Evolutionary conservation across 257 asterid genomes (phyloP), one percentile per base, ranked within the genome.

Genomic region (Jacaranda mimosifolia): DNA sequence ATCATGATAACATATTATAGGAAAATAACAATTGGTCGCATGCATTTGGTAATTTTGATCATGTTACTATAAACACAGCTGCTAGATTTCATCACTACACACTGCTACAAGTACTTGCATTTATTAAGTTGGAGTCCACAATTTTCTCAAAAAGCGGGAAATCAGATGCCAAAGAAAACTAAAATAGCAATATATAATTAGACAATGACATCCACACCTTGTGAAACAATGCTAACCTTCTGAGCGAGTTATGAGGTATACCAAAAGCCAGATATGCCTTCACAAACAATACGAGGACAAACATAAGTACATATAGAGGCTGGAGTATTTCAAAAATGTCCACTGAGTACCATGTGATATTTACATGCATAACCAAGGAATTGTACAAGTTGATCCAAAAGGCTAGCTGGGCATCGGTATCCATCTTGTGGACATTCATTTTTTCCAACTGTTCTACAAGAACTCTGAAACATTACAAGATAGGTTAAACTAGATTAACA

Each of bases 381-480:
- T 89, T 89, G 77, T 89, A 87, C 83, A 89, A 66, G 82, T 89
- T 89, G 85, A 89, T 89, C 94, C 94, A 89, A 75, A 89, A 89
- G 12, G 94, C 90, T 70, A 77, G 63, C 82, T 85, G 84, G 39
- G 85, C 83, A 74, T 83, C 83, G 32, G 79, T 68, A 46, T 71
- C 91, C 91, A 89, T 87, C 80, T 83, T 84, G 52, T 79, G 67
- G 64, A 85, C 65, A 53, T 70, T 82, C 59, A 82, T 86, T 76
- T 81, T 83, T 79, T 89, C 94, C 77, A 89, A 75, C 77, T 89
- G 94, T 66, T 87, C 91, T 77, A 89, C 91, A 69, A 89, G 78
- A 74, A 87, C 78, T 67, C 94, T 87, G 85, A 69, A 79, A 81
- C 7, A 45, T 39, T 17, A 64, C 15, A 39, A 52, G 58, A 52